A percentile compares a stretch with the other conserved stretches of the same genome.
Evolutionary conservation across 1,284 basidiomycete species (phyloP).

Genomic region (Cutaneotrichosporon sp.): DNA sequence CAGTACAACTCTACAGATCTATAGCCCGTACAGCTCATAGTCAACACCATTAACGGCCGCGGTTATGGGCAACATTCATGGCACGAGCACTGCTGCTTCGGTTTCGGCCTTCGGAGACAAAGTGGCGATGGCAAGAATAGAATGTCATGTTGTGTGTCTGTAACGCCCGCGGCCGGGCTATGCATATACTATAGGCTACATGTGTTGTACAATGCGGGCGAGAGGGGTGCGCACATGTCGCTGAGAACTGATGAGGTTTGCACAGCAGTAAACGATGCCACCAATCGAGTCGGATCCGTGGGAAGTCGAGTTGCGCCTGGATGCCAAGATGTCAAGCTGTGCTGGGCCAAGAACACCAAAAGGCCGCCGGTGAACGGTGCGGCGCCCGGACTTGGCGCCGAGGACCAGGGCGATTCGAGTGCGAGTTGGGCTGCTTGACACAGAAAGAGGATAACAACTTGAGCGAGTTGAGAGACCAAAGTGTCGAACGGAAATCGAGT

Average conservation of each 20-base stretch:
- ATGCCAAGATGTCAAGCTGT: background rate
- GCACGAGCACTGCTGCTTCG: background rate
- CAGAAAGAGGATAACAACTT: background rate
- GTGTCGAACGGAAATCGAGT: background rate
- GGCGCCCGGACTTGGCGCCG: background rate
- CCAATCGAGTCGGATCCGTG: background rate
- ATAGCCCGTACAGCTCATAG: no score
- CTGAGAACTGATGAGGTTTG: background rate
- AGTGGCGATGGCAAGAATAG: background rate
- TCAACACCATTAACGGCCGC: no score
- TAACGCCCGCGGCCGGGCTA: background rate
- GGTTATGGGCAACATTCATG: background rate
- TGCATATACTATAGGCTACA: slow-evolving; percentile 10
- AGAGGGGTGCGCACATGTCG: background rate
- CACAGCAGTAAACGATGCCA: background rate
- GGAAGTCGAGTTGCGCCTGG: background rate
- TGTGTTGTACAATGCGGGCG: background rate
- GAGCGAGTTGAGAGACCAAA: background rate
- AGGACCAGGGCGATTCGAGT: background rate
- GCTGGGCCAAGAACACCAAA: background rate
- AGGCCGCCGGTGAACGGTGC: background rate
- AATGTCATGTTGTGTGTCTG: background rate
- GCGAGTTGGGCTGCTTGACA: background rate
- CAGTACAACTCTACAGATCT: no score
- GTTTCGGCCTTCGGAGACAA: background rate